A percentile compares a stretch with the other conserved stretches of the same genome.
Evolutionary conservation across 2,329 filamentous ascomycete genomes (phyloP).

Genomic region (Pseudogymnoascus sp.): DNA sequence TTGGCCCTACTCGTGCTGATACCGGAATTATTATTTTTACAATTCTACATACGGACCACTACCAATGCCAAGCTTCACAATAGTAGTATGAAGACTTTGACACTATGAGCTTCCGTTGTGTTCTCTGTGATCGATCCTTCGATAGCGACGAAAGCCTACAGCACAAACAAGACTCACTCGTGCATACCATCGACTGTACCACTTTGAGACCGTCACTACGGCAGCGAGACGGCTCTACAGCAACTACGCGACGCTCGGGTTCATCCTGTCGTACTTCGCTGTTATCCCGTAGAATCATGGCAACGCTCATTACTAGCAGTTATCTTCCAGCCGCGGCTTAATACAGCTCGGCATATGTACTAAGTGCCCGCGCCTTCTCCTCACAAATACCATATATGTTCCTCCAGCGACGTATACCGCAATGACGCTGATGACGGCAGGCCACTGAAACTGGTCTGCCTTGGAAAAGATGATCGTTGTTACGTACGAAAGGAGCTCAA

Average conservation of each 20-base stretch:
- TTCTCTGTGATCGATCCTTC: slow-evolving; percentile 21
- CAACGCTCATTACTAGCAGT: too few species aligned
- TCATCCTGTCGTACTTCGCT: neutral
- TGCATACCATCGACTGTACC: slow-evolving; percentile 17
- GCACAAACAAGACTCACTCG: slow-evolving; percentile 17
- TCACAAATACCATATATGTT: slow-evolving; percentile 31
- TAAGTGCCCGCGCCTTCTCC: slow-evolving; percentile 29
- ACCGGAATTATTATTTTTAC: too few species aligned
- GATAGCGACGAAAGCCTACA: slow-evolving; percentile 17
- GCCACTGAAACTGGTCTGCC: slow-evolving; percentile 31
- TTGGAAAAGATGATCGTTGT: slow-evolving; percentile 30
- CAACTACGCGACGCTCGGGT: slow-evolving; percentile 19
- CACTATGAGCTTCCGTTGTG: slow-evolving; percentile 19
- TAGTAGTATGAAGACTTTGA: slow-evolving; percentile 7
- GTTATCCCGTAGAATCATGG: too few species aligned
- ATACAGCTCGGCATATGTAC: slow-evolving; percentile 21
- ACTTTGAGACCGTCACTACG: slow-evolving; percentile 19
- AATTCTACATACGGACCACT: too few species aligned
- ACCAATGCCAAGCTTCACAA: too few species aligned
- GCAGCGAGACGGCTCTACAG: slow-evolving; percentile 19
- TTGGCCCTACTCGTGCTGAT: too few species aligned
- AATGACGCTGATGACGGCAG: slow-evolving; percentile 30
- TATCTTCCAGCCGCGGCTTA: too few species aligned
- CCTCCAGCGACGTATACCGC: slow-evolving; percentile 26
- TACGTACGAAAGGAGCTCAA: slow-evolving; percentile 31